These are phyloP conservation scores for Daldinia vernicosa DNA, from an alignment of 495 filamentous ascomycete genomes.

Conservation along the genomic window DNA sequence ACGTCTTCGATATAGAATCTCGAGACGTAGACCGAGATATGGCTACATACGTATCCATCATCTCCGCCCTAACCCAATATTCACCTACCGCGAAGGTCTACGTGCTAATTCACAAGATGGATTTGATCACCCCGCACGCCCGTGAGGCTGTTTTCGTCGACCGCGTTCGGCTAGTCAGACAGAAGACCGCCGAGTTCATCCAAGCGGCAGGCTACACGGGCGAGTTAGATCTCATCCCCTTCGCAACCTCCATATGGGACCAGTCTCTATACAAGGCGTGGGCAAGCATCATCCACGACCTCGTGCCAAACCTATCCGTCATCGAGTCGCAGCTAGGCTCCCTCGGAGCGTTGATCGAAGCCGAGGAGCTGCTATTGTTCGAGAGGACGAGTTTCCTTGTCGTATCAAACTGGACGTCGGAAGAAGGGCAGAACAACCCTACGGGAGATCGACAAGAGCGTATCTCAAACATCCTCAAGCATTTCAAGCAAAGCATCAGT, in stretches of 20 bases:
- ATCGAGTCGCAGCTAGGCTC: slow-evolving; percentile 84
- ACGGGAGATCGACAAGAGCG: slow-evolving; percentile 93
- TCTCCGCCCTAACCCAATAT: slow-evolving; percentile 84
- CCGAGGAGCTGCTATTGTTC: slow-evolving; percentile 93
- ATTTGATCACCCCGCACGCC: slow-evolving; percentile 84
- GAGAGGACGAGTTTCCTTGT: slow-evolving; percentile 96
- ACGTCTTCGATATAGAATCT: slow-evolving; percentile 98
- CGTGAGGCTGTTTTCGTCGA: slow-evolving; percentile 84
- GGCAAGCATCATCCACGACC: slow-evolving; percentile 94
- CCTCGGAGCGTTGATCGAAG: slow-evolving; percentile 83
- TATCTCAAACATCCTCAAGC: slow-evolving; percentile 95
- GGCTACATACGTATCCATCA: slow-evolving; percentile 85
- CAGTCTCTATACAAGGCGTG: slow-evolving; percentile 98
- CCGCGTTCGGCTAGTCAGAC: slow-evolving; percentile 73
- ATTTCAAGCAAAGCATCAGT: slow-evolving; percentile 82
- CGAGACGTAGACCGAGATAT: slow-evolving; percentile 91
- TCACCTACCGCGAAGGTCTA: slow-evolving; percentile 86
- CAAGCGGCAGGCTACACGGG: slow-evolving; percentile 48
- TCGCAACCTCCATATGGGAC: slow-evolving; percentile 97
- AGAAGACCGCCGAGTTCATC: slow-evolving; percentile 75
- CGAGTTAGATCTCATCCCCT: slow-evolving; percentile 70
- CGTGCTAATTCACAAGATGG: slow-evolving; percentile 97
- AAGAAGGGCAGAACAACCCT: slow-evolving; percentile 78
- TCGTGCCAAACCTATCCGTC: slow-evolving; percentile 90
- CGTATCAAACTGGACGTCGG: slow-evolving; percentile 82